phyloP scores from a whole-genome alignment of 2,329 filamentous ascomycete genomes.

The Microascus cirrosus region DNA sequence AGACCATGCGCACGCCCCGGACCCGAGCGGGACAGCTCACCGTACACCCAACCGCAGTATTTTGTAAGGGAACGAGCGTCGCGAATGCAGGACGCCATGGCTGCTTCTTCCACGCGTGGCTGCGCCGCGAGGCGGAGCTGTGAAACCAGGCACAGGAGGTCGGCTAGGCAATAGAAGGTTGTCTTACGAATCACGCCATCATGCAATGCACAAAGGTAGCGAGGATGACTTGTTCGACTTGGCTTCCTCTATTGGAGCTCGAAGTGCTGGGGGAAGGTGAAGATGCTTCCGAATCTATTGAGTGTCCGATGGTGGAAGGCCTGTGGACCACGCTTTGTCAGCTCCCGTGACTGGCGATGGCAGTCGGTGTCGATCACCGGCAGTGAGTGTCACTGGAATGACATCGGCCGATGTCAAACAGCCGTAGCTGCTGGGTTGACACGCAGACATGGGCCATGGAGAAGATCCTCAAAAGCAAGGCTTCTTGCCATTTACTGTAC shows the following conservation, averaged over 20 bases:
- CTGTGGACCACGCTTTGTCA: not conserved
- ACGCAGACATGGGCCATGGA: not conserved
- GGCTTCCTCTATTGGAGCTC: too few species aligned
- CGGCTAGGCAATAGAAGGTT: not conserved
- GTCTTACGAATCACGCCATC: not conserved
- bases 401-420: too few species aligned
- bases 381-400: too few species aligned
- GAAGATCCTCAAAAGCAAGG: not conserved
- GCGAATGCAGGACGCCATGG: not conserved
- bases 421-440: not conserved
- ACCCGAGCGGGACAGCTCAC: not conserved
- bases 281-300: too few species aligned
- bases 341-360: not conserved
- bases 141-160: not conserved
- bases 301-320: not conserved
- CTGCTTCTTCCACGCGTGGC: not conserved
- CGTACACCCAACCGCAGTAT: not conserved
- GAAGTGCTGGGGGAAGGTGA: too few species aligned
- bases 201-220: not conserved
- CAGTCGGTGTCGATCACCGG: not conserved
- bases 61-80: not conserved
- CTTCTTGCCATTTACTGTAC: too few species aligned
- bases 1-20: not conserved
- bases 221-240: not conserved
- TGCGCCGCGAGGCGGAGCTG: not conserved